Conservation (phyloP, 306 rosid genomes). For the Citrullus mucosospermus region DNA sequence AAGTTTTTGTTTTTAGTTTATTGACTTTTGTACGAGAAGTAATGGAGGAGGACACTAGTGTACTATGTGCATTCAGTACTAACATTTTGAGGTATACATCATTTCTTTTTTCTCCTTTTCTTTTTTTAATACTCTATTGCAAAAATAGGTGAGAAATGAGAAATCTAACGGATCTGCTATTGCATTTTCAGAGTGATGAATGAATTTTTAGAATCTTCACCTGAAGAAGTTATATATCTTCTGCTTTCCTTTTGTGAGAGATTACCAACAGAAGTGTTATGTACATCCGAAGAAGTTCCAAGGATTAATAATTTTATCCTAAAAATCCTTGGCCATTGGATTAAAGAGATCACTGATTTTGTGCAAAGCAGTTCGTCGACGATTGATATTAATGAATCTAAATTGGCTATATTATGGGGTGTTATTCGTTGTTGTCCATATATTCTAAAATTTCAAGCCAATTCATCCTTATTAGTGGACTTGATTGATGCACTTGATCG, state of each 20-base stretch:
- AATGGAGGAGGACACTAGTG: slow-evolving; percentile 35
- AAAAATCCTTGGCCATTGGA: slow-evolving; percentile 28
- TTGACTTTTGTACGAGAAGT: slow-evolving; percentile 43
- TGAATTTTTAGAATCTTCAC: slow-evolving; percentile 44
- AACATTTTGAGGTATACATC: slow-evolving; percentile 51
- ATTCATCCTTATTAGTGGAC: slow-evolving; percentile 38
- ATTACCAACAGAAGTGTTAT: slow-evolving; percentile 16
- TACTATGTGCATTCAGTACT: slow-evolving; percentile 30
- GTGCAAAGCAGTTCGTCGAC: slow-evolving; percentile 17
- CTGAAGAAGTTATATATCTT: slow-evolving; percentile 45
- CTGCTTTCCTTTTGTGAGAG: slow-evolving; percentile 47
- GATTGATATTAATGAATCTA: slow-evolving; percentile 27
- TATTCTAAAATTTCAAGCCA: slow-evolving; percentile 25
- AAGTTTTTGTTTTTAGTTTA: slow-evolving; percentile 42
- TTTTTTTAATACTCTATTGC: background rate
- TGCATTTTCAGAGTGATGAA: slow-evolving; percentile 45
- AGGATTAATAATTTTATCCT: slow-evolving; percentile 41
- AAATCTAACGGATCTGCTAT: slow-evolving; percentile 3
- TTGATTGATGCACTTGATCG: slow-evolving; percentile 50
- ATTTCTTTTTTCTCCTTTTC: background rate
- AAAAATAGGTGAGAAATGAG: background rate
- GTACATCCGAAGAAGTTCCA: slow-evolving; percentile 22
- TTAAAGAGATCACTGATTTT: slow-evolving; percentile 23
- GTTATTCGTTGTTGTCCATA: slow-evolving; percentile 51
- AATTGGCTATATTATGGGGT: slow-evolving; percentile 68